Percentiles rank a stretch among this genome's conserved stretches.
These are phyloP conservation scores for Phallus indusiatus DNA, from an alignment of 768 basidiomycete species.

Conservation along the genomic window DNA sequence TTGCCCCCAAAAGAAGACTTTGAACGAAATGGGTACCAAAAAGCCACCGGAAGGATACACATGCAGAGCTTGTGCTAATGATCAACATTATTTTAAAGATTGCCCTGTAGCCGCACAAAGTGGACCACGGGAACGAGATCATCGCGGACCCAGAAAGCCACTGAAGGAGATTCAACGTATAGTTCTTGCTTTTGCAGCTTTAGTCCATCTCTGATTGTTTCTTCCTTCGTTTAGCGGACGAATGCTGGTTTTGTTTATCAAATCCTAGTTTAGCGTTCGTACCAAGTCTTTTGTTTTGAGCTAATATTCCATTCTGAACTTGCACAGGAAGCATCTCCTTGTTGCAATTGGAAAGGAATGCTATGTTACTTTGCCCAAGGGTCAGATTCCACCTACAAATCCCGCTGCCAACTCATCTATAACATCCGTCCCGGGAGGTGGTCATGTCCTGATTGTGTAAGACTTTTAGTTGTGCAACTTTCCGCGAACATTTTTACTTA, in stretches of 20 bases:
- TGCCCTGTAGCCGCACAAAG: conserved; percentile 58
- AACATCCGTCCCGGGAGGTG: conserved; percentile 76
- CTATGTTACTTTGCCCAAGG: conserved; percentile 94
- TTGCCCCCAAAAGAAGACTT: conserved; percentile 70
- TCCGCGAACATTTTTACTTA: neutral
- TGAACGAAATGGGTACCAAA: conserved; percentile 74
- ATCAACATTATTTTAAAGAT: conserved; percentile 78
- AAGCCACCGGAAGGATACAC: conserved; percentile 82
- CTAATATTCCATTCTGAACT: too few relatives aligned
- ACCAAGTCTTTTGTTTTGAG: neutral
- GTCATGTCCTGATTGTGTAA: conserved; percentile 80
- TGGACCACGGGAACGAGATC: conserved; percentile 22
- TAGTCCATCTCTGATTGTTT: neutral
- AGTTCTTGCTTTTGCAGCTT: conserved; percentile 20
- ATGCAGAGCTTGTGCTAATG: conserved; percentile 86
- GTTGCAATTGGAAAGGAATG: conserved; percentile 89
- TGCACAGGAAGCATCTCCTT: conserved; percentile 81
- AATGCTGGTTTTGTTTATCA: conserved; percentile 98
- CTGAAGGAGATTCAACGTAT: conserved; percentile 75
- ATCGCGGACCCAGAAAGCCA: conserved; percentile 35
- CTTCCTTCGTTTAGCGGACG: conserved; percentile 48
- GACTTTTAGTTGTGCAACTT: neutral
- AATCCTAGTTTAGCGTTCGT: conserved; percentile 84
- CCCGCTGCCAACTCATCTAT: conserved; percentile 27
- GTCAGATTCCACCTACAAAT: conserved; percentile 83